These are phyloP conservation scores for Candida dendrica DNA, from an alignment of 805 yeast genomes.

Conservation along the genomic window DNA sequence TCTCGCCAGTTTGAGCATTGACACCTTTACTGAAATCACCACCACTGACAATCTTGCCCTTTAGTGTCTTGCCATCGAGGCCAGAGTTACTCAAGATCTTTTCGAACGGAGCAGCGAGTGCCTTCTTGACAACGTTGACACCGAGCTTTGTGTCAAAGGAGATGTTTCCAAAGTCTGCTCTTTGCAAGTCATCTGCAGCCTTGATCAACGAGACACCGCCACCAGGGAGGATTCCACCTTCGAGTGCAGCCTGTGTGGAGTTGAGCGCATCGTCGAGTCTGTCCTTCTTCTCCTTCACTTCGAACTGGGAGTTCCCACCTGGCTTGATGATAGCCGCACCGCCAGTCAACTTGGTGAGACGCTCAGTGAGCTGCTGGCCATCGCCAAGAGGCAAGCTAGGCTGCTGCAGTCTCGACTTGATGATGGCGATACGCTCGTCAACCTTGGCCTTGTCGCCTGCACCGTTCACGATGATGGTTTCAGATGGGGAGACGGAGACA, in stretches of 20 bases:
- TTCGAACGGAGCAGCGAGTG: slow-evolving; percentile 91
- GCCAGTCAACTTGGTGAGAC: slow-evolving; percentile 95
- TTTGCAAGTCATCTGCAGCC: slow-evolving; percentile 74
- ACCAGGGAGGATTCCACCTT: slow-evolving; percentile 99
- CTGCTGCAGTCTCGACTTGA: slow-evolving; percentile 18
- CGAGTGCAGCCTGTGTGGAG: slow-evolving; percentile 99
- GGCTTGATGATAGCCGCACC: slow-evolving; percentile 98
- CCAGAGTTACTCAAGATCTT: slow-evolving; percentile 96
- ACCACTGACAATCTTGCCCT: slow-evolving; percentile 23
- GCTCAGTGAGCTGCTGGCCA: slow-evolving; percentile 94
- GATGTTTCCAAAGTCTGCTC: slow-evolving; percentile 61
- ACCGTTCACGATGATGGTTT: slow-evolving; percentile 92
- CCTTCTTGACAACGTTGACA: slow-evolving; percentile 85
- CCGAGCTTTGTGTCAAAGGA: slow-evolving; percentile 90
- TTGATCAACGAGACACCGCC: slow-evolving; percentile 98
- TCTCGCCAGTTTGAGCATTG: slow-evolving; percentile 88
- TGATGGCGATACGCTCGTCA: slow-evolving; percentile 74
- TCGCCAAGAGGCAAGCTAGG: slow-evolving; percentile 62
- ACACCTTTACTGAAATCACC: slow-evolving; percentile 81
- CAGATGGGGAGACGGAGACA: slow-evolving; percentile 91
- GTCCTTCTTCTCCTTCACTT: slow-evolving; percentile 99
- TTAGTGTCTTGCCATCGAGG: slow-evolving; percentile 89
- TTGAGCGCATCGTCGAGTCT: slow-evolving; percentile 98
- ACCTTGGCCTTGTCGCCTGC: slow-evolving; percentile 85
- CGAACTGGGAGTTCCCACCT: slow-evolving; percentile 97